These are phyloP conservation scores for Jaminaea rosea DNA, from an alignment of 1,284 basidiomycete species.

Conservation along the genomic window DNA sequence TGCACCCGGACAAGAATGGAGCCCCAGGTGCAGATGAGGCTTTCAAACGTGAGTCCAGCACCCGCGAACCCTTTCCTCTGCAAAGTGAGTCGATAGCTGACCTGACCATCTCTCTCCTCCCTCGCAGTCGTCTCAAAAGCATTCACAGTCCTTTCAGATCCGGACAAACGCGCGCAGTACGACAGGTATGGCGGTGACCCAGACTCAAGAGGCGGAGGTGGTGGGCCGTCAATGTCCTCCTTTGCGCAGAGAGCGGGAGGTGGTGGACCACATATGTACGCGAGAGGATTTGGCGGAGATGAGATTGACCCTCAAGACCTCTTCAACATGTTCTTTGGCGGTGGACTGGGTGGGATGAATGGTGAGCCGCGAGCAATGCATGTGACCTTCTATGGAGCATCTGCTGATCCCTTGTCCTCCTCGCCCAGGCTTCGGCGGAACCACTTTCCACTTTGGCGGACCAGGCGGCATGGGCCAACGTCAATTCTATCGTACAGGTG, in stretches of 20 bases:
- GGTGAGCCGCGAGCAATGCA: conserved; percentile 27
- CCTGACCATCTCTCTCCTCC: conserved; percentile 43
- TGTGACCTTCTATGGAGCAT: neutral
- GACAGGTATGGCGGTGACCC: conserved; percentile 79
- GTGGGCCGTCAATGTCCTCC: neutral
- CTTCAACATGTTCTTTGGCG: conserved; percentile 98
- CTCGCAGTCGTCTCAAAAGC: conserved; percentile 88
- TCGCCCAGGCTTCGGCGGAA: conserved; percentile 12
- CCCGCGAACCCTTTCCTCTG: conserved; percentile 9
- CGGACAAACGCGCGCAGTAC: conserved; percentile 80
- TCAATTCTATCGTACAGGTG: conserved; percentile 2
- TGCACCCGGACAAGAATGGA: conserved; percentile 96
- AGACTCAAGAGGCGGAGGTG: conserved; percentile 58
- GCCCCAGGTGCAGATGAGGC: conserved; percentile 97
- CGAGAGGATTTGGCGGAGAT: conserved; percentile 58
- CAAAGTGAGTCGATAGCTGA: conserved; percentile 98
- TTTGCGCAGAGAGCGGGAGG: conserved; percentile 14
- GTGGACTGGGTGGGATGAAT: conserved; percentile 51
- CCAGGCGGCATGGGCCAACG: conserved; percentile 18
- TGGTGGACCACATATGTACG: conserved; percentile 6
- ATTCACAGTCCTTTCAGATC: conserved; percentile 86
- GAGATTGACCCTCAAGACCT: conserved; percentile 91
- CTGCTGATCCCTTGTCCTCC: neutral
- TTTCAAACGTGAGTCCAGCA: conserved; percentile 79
- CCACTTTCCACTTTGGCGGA: conserved; percentile 40